phyloP scores from a whole-genome alignment of 2,329 filamentous ascomycete species.

The Graphilbum ipis-grandicollis region DNA sequence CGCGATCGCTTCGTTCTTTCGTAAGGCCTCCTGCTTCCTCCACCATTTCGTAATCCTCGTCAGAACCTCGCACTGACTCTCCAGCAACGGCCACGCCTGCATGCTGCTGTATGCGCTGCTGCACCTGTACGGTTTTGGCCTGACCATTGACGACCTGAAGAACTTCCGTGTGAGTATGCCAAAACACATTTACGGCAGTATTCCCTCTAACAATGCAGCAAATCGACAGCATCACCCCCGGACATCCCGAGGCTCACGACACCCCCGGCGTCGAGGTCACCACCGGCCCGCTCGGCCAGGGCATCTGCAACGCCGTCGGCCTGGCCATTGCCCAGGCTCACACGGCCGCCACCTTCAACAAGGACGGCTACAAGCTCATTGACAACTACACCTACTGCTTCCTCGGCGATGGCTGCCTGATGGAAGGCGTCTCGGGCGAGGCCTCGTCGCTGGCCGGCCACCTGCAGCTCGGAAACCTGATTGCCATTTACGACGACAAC shows the following conservation, averaged over 20 bases:
- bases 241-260: conserved; percentile 92
- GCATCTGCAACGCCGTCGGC: conserved; percentile 94
- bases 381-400: conserved; percentile 97
- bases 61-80: background rate
- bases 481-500: conserved; percentile 96
- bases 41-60: conserved; percentile 72
- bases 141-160: conserved; percentile 87
- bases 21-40: conserved; percentile 61
- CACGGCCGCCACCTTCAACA: conserved; percentile 86
- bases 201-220: too few species aligned
- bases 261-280: conserved; percentile 96
- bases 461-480: conserved; percentile 94
- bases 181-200: too few species aligned
- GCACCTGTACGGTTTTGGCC: conserved; percentile 81
- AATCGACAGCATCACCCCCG: conserved; percentile 64
- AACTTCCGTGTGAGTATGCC: conserved; percentile 81
- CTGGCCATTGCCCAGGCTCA: conserved; percentile 93
- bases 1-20: conserved; percentile 97
- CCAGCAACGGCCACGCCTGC: conserved; percentile 93
- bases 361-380: conserved; percentile 76
- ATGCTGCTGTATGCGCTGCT: conserved; percentile 99
- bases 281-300: conserved; percentile 92
- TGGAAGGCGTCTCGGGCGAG: conserved; percentile 94
- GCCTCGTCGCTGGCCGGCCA: conserved; percentile 86
- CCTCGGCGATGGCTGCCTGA: conserved; percentile 95